Evolutionary conservation across 2,329 filamentous ascomycete genomes (phyloP).

Genomic region (Cadophora malorum): DNA sequence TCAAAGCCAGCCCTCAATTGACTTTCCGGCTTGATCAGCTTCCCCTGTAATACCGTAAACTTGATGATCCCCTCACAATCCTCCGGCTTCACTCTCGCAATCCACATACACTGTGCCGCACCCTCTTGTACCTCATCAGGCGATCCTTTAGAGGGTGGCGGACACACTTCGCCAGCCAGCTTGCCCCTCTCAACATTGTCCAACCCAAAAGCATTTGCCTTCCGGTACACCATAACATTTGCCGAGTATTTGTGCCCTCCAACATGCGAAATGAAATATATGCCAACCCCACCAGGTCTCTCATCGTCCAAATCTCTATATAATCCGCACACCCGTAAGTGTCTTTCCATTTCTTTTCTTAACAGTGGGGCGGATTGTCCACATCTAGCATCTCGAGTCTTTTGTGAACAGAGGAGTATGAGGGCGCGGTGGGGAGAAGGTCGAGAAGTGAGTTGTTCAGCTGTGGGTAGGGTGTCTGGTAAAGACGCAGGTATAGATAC

Average conservation of each 20-base stretch:
- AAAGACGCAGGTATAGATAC: slow-evolving; percentile 53
- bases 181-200: slow-evolving; percentile 44
- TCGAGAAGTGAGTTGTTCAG: slow-evolving; percentile 58
- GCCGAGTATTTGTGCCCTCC: slow-evolving; percentile 97
- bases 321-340: slow-evolving; percentile 82
- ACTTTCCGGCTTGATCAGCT: slow-evolving; percentile 86
- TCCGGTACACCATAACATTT: slow-evolving; percentile 91
- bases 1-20: slow-evolving; percentile 94
- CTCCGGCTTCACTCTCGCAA: slow-evolving; percentile 82
- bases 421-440: slow-evolving; percentile 83
- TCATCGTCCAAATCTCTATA: slow-evolving; percentile 89
- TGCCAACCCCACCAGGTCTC: slow-evolving; percentile 87
- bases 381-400: slow-evolving; percentile 92
- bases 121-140: slow-evolving; percentile 53
- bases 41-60: slow-evolving; percentile 90
- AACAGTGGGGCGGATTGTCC: slow-evolving; percentile 92
- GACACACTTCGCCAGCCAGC: slow-evolving; percentile 44
- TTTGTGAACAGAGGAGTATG: slow-evolving; percentile 92
- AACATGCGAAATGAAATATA: slow-evolving; percentile 96
- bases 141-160: slow-evolving; percentile 40
- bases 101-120: slow-evolving; percentile 90
- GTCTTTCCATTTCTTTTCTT: slow-evolving; percentile 86
- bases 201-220: slow-evolving; percentile 45
- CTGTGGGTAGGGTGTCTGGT: slow-evolving; percentile 42
- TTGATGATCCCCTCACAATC: slow-evolving; percentile 92